Conservation (phyloP, 345 rosid species). For the Punica granatum region DNA sequence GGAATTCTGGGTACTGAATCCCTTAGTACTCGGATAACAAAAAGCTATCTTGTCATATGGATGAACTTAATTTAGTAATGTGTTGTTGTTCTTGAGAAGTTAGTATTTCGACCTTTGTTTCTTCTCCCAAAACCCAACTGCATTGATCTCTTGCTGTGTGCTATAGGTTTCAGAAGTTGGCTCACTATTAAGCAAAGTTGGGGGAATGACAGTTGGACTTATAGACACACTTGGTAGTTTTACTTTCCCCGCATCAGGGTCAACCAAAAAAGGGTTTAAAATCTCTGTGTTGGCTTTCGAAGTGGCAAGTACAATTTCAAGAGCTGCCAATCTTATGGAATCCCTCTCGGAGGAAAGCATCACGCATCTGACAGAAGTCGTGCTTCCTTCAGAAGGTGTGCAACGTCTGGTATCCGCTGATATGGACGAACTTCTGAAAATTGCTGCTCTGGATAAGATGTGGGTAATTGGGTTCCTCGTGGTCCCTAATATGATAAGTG, state of each 20-base stretch:
- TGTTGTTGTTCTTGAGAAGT: too few relatives aligned
- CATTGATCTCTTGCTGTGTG: background rate
- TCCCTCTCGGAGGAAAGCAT: conserved; percentile 70
- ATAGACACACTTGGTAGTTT: conserved; percentile 84
- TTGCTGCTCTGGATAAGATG: conserved; percentile 93
- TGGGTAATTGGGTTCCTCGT: conserved; percentile 12
- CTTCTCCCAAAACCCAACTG: too few relatives aligned
- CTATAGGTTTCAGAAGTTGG: conserved; percentile 83
- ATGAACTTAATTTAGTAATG: too few relatives aligned
- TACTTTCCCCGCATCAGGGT: conserved; percentile 67
- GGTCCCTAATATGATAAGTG: background rate
- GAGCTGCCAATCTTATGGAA: conserved; percentile 86
- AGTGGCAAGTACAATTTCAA: conserved; percentile 86
- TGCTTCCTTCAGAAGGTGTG: conserved; percentile 84
- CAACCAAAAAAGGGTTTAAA: conserved; percentile 60
- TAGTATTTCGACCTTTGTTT: too few relatives aligned
- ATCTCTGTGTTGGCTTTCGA: conserved; percentile 81
- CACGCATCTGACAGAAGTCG: conserved; percentile 64
- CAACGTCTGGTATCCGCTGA: conserved; percentile 72
- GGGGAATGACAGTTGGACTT: conserved; percentile 89
- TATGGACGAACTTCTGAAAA: conserved; percentile 62
- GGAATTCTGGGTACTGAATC: too few relatives aligned
- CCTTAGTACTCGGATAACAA: too few relatives aligned
- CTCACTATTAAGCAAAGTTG: conserved; percentile 76
- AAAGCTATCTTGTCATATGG: too few relatives aligned